phyloP scores from a whole-genome alignment of 768 basidiomycete genomes.

The Pholiota conissans region DNA sequence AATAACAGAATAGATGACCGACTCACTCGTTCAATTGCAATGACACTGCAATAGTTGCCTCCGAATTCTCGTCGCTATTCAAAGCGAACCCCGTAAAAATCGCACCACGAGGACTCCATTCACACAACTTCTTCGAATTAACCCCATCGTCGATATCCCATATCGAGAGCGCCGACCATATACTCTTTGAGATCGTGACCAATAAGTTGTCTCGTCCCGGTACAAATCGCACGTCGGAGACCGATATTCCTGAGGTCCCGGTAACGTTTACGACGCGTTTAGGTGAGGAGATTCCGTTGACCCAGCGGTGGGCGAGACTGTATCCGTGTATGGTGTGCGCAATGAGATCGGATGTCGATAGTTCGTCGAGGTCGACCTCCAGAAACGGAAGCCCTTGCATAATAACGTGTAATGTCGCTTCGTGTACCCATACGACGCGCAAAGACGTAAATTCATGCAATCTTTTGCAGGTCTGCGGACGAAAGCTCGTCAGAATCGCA shows the following conservation, averaged over 20 bases:
- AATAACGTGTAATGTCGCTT: slow-evolving; percentile 44
- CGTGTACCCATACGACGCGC: slow-evolving; percentile 58
- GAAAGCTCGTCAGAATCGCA: background rate
- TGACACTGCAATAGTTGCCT: slow-evolving; percentile 52
- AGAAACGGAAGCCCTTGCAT: slow-evolving; percentile 53
- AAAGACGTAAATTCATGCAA: slow-evolving; percentile 43
- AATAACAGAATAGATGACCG: slow-evolving; percentile 5
- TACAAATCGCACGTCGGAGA: slow-evolving; percentile 56
- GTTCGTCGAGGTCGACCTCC: slow-evolving; percentile 27
- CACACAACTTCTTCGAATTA: slow-evolving; percentile 31
- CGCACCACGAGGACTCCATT: slow-evolving; percentile 56
- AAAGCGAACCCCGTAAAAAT: slow-evolving; percentile 53
- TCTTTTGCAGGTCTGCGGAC: slow-evolving; percentile 49
- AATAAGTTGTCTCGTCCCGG: slow-evolving; percentile 42
- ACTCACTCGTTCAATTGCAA: slow-evolving; percentile 47
- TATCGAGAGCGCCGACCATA: slow-evolving; percentile 59
- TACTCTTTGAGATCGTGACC: slow-evolving; percentile 54
- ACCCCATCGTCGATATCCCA: slow-evolving; percentile 44
- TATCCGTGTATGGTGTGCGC: slow-evolving; percentile 42
- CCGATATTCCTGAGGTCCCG: slow-evolving; percentile 37
- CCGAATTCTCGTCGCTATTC: slow-evolving; percentile 44
- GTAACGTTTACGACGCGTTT: slow-evolving; percentile 23
- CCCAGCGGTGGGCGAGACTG: slow-evolving; percentile 52
- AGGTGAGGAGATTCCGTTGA: slow-evolving; percentile 14
- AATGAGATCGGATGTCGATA: slow-evolving; percentile 46